phyloP scores from a whole-genome alignment of 345 rosid species.

The Hevea brasiliensis region DNA sequence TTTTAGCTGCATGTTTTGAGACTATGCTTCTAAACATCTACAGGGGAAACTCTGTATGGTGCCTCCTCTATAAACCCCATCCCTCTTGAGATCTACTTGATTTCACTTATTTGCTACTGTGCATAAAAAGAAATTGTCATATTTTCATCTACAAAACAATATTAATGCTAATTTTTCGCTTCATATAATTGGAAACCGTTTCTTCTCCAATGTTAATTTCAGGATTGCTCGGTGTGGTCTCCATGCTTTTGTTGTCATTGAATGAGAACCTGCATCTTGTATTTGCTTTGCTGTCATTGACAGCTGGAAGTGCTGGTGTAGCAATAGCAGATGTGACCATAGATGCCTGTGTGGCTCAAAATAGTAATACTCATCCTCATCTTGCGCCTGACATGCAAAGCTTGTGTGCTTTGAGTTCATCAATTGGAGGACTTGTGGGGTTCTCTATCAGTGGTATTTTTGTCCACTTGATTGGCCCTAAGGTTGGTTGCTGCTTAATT shows the following conservation, averaged over 20 bases:
- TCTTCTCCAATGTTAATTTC: conserved; percentile 23
- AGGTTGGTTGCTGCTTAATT: conserved; percentile 44
- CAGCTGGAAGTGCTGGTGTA: conserved; percentile 68
- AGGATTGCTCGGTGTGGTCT: conserved; percentile 71
- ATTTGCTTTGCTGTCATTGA: conserved; percentile 65
- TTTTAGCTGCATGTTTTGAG: not conserved
- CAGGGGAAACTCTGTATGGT: not conserved
- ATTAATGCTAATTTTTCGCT: not conserved
- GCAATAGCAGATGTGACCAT: conserved; percentile 94
- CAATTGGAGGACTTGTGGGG: conserved; percentile 81
- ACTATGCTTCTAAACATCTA: not conserved
- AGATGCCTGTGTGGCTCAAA: conserved; percentile 91
- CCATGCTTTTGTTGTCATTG: conserved; percentile 68
- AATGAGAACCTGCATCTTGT: conserved; percentile 65
- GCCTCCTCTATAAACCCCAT: not conserved
- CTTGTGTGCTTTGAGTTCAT: conserved; percentile 68
- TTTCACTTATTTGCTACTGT: not conserved
- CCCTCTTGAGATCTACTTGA: conserved; percentile 5
- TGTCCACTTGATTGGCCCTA: conserved; percentile 82
- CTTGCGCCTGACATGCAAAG: conserved; percentile 97
- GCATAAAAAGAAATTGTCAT: not conserved
- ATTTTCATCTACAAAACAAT: not conserved
- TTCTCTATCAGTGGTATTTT: conserved; percentile 77
- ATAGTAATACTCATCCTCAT: conserved; percentile 67
- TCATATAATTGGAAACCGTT: not conserved